phyloP scores from a whole-genome alignment of 768 basidiomycete species.

The Lentinula sp. region DNA sequence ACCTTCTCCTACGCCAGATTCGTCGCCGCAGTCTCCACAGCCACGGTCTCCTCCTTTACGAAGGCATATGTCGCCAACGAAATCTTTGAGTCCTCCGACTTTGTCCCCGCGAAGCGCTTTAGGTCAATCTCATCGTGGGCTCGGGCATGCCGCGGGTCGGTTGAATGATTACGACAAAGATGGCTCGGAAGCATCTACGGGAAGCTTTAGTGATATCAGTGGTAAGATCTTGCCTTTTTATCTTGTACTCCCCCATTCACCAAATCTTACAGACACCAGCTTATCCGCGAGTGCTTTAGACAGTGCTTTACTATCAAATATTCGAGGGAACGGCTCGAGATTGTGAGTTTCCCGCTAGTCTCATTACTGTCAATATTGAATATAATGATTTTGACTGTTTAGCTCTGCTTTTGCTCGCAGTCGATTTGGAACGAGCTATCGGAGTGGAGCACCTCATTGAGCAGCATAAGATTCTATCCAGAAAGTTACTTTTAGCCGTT shows the following conservation, averaged over 20 bases:
- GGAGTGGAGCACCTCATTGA: not conserved
- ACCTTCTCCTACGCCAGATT: conserved; percentile 60
- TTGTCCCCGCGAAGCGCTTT: conserved; percentile 49
- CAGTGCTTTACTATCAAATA: conserved; percentile 74
- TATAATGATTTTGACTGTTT: no score
- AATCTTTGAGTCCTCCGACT: conserved; percentile 59
- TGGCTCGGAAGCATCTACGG: conserved; percentile 63
- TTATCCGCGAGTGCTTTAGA: conserved; percentile 76
- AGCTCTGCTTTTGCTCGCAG: not conserved
- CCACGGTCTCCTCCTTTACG: conserved; percentile 38
- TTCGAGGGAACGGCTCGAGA: conserved; percentile 52
- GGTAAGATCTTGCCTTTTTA: conserved; percentile 37
- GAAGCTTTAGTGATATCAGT: conserved; percentile 79
- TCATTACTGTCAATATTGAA: not conserved
- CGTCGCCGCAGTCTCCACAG: conserved; percentile 26
- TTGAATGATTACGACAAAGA: conserved; percentile 56
- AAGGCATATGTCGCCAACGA: conserved; percentile 44
- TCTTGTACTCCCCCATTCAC: not conserved
- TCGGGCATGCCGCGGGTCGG: conserved; percentile 35
- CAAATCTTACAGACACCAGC: conserved; percentile 48
- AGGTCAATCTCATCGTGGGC: conserved; percentile 42
- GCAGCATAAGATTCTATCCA: not conserved
- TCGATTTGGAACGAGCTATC: not conserved
- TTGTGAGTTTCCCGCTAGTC: not conserved
- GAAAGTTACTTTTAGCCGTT: not conserved